Conservation (phyloP, 2,329 filamentous ascomycete species). For the Niveomyces coronatus region DNA sequence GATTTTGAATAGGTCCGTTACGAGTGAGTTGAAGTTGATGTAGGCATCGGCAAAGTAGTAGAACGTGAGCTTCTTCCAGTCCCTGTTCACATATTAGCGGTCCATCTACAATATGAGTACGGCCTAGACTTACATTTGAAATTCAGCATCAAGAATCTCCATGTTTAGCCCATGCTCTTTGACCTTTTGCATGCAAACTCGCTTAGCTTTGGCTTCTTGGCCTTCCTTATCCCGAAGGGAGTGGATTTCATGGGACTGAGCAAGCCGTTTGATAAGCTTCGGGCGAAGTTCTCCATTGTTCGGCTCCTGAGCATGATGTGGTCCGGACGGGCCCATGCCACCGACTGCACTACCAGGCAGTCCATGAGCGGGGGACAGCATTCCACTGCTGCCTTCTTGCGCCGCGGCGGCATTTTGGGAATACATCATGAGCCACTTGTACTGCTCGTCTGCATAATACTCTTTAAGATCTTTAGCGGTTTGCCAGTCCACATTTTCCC, state of each 20-base stretch:
- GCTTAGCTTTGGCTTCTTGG: constrained; percentile 94
- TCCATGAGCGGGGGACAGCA: constrained; percentile 53
- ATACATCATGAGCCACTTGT: constrained; percentile 99
- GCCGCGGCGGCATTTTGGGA: constrained; percentile 63
- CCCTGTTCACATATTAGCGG: constrained; percentile 43
- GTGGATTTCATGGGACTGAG: constrained; percentile 82
- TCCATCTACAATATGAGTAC: neutral
- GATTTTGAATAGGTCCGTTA: constrained; percentile 96
- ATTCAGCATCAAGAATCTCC: constrained; percentile 98
- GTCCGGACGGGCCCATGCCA: constrained; percentile 65
- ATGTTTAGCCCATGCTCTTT: constrained; percentile 90
- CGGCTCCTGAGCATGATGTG: constrained; percentile 63
- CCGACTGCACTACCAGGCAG: constrained; percentile 62
- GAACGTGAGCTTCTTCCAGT: constrained; percentile 98
- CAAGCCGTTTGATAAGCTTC: constrained; percentile 92
- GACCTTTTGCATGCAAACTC: constrained; percentile 93
- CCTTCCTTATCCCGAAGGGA: constrained; percentile 90
- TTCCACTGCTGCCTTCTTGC: constrained; percentile 50
- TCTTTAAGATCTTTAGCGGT: constrained; percentile 83
- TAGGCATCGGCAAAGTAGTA: constrained; percentile 98
- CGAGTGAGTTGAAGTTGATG: constrained; percentile 97
- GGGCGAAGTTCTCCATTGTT: constrained; percentile 73
- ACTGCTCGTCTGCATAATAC: constrained; percentile 88
- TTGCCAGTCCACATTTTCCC: constrained; percentile 79
- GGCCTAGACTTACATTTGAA: constrained; percentile 70